Base-by-base conservation (phyloP, 768 basidiomycete genomes). In the Neoboletus magnificus region DNA sequence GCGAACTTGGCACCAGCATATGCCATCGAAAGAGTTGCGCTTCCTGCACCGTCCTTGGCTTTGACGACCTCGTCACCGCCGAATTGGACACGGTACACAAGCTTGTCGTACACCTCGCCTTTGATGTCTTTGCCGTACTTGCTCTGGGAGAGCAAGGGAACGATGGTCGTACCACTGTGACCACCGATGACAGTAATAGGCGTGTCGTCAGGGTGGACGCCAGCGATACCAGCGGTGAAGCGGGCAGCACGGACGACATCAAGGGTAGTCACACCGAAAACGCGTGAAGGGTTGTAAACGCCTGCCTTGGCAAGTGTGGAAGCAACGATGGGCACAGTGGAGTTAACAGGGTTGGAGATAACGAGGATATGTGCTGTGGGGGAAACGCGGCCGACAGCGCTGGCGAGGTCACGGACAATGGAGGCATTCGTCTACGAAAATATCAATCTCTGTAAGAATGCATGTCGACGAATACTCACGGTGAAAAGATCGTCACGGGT, bases 281-380 rank as follows among this genome's bases (percentile, higher is more conserved):
- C 73, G 63, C 82, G 89, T 56, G 78, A 77, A 52, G 93, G 92
- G 79, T 99, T 85, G 77, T 89, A 98, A 56, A 91, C 91, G 58
- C 94, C 94, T 13, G 89, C 89, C 73, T 93, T 91, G 76, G 90
- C 84, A 72, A 97, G 87, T 56, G 90, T 89, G 62, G 86, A 82
- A 43, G 94, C 93, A 63, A 97, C 94, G 65, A 99, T 97, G 66
- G 97, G 96, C 56, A 98, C 97, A 59, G 97, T 98, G 49, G 89
- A 91, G 81, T 92, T 93, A 80, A 97, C 96, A 52, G 96, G 96
- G 86, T 99, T 99, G 65, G 95, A 96, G 75, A 99, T 99, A 76
- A 98, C 87, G 63, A 93, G 85, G 68, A 98, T 81, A 76, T 91
- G 86, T n/a, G 97, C 97, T 49, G 87, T 83, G 51, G 97, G 95